Evolutionary conservation across 805 yeast genomes (phyloP), one percentile per base, ranked within the genome.

Genomic region (Maudiozyma barnettii): DNA sequence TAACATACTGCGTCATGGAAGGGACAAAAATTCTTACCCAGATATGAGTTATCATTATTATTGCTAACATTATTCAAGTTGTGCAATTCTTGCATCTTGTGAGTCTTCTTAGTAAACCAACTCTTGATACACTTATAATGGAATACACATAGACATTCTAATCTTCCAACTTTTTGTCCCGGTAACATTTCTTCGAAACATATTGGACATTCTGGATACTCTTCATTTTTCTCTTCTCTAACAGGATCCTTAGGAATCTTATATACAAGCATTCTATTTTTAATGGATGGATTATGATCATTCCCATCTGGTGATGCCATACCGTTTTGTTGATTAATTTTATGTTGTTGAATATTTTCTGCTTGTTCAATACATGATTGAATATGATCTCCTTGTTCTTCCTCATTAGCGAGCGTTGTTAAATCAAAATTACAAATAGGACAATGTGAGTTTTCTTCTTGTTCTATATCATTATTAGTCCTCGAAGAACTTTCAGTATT

Each of bases 111-210:
- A 49, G 80, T 76, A 57, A 91, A 87, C 99, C 99, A 93, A 48
- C 79, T 81, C 62, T 84, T 81, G 53, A 93, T 93, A 66, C 99
- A 93, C 52, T 76, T 71, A 61, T 89, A 89, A 59, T 93, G 99
- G 64, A 88, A 93, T 33, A 90, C 87, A 61, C 99, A 93, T 13
- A 93, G 72, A 63, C 99, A 93, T 64, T 91, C 98, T 49, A 93
- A 67, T 39, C 99, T 70, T 0, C 95, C 98, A 16, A 93, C 91
- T 58, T 82, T 83, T 47, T 89, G 93, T 1, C 95, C 95, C 0
- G 90, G 86, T 43, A 69, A 67, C 62, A 90, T 78, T 18, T 86
- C 95, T 61, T 93, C 99, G 51, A 91, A 78, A 60, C 99, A 93
- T 21, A 93, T 91, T 14, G 88, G 91, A 63, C 99, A 93, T 63